phyloP scores from a whole-genome alignment of 2,329 filamentous ascomycete species.

The Metarhizium guizhouense region DNA sequence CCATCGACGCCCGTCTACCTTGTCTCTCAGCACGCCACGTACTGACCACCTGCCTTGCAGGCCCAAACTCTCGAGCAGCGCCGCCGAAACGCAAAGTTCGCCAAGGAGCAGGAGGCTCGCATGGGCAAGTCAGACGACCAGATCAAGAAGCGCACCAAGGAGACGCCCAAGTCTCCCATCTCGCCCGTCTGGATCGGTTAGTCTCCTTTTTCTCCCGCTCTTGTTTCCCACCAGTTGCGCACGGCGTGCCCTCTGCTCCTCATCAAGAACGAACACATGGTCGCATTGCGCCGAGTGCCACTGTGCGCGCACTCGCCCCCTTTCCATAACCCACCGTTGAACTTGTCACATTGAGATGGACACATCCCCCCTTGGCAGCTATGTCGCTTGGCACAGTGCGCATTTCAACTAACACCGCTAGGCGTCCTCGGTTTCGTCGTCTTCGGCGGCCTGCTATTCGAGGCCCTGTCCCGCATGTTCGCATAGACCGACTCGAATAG shows the following conservation, averaged over 20 bases:
- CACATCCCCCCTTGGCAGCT: neutral
- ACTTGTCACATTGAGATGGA: neutral
- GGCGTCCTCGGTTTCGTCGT: constrained; percentile 51
- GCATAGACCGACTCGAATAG: constrained; percentile 11
- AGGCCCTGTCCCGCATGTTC: constrained; percentile 47
- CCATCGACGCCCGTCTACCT: neutral
- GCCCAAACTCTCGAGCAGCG: constrained; percentile 81
- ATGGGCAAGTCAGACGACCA: constrained; percentile 65
- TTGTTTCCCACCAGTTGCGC: neutral
- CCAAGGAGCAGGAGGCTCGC: constrained; percentile 60
- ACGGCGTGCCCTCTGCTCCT: no score
- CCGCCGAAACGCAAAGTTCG: constrained; percentile 71
- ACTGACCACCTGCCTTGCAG: constrained; percentile 28
- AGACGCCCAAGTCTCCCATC: constrained; percentile 49
- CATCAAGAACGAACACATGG: no score
- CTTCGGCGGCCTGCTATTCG: constrained; percentile 52
- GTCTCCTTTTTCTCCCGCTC: constrained; percentile 13
- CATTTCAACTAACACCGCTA: constrained; percentile 16
- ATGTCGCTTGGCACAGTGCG: neutral
- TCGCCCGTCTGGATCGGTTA: constrained; percentile 56
- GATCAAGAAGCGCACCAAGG: constrained; percentile 52
- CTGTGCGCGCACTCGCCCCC: no score
- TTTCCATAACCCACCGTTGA: no score
- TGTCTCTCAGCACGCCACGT: neutral
- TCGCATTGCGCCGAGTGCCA: neutral